Conservation (phyloP, 169 alveolate genomes). For the Cryptosporidium sp. region DNA sequence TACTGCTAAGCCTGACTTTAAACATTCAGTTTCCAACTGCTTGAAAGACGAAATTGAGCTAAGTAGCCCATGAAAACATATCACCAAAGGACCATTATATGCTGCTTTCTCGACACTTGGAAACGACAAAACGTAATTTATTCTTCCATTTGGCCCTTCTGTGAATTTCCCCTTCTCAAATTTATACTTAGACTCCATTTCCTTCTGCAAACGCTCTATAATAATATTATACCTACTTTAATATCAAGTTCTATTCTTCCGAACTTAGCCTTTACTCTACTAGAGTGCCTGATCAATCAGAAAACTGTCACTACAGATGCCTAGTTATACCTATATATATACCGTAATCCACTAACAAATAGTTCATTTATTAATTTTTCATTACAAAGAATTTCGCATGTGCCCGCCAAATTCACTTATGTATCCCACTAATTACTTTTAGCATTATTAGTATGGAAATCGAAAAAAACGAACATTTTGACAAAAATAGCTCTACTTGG, state of each 20-base stretch:
- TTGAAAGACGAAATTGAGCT: constrained; percentile 46
- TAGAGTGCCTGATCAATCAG: background rate
- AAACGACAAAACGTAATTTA: constrained; percentile 31
- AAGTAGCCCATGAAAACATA: constrained; percentile 55
- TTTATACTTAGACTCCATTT: constrained; percentile 4
- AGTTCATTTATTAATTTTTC: background rate
- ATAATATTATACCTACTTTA: background rate
- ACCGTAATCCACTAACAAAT: background rate
- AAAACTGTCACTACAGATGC: background rate
- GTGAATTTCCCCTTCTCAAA: constrained; percentile 39
- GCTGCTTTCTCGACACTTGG: constrained; percentile 3
- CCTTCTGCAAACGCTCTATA: background rate
- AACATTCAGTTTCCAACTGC: background rate
- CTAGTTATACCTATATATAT: too few relatives aligned
- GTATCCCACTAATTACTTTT: background rate
- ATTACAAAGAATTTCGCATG: background rate
- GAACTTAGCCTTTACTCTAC: too few relatives aligned
- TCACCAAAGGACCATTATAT: constrained; percentile 50
- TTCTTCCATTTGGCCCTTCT: constrained; percentile 68
- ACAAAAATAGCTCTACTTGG: too few relatives aligned
- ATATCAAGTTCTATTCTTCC: too few relatives aligned
- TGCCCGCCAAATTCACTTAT: background rate
- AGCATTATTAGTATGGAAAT: too few relatives aligned
- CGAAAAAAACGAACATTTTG: too few relatives aligned
- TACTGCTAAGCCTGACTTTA: constrained; percentile 41